Evolutionary conservation across 2,329 filamentous ascomycete genomes (phyloP).

Genomic region (Fusarium subtropicale): DNA sequence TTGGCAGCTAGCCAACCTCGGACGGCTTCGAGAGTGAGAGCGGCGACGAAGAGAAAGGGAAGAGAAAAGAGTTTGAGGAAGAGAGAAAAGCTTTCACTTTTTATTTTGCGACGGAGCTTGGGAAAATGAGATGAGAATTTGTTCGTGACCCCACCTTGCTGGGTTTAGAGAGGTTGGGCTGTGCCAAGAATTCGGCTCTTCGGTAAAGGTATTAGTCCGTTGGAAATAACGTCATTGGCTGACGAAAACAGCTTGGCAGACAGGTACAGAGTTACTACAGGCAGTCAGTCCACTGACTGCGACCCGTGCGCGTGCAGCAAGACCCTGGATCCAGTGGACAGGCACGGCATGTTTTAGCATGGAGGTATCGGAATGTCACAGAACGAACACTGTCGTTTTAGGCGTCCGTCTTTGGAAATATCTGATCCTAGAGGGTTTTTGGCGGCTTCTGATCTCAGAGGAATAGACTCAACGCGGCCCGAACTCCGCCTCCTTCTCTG

Average conservation of each 20-base stretch:
- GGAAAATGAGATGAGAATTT: conserved; percentile 50
- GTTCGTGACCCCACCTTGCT: conserved; percentile 44
- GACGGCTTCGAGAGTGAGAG: conserved; percentile 46
- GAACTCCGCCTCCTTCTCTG: conserved; percentile 26
- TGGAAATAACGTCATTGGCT: conserved; percentile 45
- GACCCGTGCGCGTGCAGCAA: conserved; percentile 12
- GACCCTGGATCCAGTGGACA: conserved; percentile 36
- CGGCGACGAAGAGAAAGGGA: conserved; percentile 39
- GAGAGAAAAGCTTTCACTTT: conserved; percentile 39
- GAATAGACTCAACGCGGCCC: conserved; percentile 19
- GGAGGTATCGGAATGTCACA: conserved; percentile 14
- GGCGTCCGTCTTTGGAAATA: conserved; percentile 25
- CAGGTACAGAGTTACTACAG: conserved; percentile 5
- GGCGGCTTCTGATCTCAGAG: conserved; percentile 18
- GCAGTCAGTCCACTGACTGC: not conserved
- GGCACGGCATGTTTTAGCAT: conserved; percentile 5
- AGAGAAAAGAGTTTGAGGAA: conserved; percentile 18
- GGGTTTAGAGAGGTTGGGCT: conserved; percentile 45
- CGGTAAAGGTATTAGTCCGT: conserved; percentile 38
- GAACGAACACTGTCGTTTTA: conserved; percentile 22
- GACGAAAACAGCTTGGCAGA: conserved; percentile 37
- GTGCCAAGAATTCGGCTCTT: conserved; percentile 24
- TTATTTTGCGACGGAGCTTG: conserved; percentile 46
- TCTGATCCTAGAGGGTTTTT: conserved; percentile 27
- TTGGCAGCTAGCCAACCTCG: conserved; percentile 58